A percentile compares a stretch with the other conserved stretches of the same genome.
Conservation (phyloP, 345 rosid species). For the Arabidopsis arenosa region DNA sequence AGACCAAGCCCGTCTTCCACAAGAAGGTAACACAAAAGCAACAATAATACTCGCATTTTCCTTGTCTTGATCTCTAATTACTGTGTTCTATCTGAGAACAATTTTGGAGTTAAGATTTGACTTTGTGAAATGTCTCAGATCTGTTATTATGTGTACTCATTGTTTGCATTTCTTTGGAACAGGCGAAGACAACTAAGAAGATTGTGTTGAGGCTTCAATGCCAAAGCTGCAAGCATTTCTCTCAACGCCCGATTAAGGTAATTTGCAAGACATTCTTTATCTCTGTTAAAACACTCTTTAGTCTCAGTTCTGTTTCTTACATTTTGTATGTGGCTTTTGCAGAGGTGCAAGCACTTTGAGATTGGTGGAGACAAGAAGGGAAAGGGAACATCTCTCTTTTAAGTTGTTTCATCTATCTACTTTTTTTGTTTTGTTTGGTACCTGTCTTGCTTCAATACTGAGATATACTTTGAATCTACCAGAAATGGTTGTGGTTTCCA, state of each 20-base stretch:
- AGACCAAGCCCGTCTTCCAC: constrained; percentile 91
- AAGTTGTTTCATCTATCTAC: constrained; percentile 16
- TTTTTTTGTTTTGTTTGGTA: not conserved
- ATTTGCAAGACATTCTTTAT: not conserved
- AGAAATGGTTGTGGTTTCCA: constrained; percentile 9
- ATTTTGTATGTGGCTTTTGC: constrained; percentile 21
- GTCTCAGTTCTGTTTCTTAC: not conserved
- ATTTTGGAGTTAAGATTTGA: not conserved
- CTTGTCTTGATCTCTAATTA: not conserved
- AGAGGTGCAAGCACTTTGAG: constrained; percentile 86
- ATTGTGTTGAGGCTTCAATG: constrained; percentile 89
- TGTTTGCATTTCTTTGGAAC: not conserved
- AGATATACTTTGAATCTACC: constrained; percentile 16
- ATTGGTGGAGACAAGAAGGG: constrained; percentile 87
- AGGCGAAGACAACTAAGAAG: constrained; percentile 94
- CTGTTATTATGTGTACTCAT: not conserved
- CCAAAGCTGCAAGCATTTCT: constrained; percentile 86
- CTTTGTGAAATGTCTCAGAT: not conserved
- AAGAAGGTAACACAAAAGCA: constrained; percentile 61
- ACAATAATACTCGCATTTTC: not conserved
- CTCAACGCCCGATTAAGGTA: constrained; percentile 85
- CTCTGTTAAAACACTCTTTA: not conserved
- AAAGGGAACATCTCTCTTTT: constrained; percentile 77
- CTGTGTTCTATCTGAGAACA: not conserved
- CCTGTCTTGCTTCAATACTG: not conserved